Evolutionary conservation across 371 early-diverging fungal species (phyloP).

Genomic region (Basidiobolus meristosporus): DNA sequence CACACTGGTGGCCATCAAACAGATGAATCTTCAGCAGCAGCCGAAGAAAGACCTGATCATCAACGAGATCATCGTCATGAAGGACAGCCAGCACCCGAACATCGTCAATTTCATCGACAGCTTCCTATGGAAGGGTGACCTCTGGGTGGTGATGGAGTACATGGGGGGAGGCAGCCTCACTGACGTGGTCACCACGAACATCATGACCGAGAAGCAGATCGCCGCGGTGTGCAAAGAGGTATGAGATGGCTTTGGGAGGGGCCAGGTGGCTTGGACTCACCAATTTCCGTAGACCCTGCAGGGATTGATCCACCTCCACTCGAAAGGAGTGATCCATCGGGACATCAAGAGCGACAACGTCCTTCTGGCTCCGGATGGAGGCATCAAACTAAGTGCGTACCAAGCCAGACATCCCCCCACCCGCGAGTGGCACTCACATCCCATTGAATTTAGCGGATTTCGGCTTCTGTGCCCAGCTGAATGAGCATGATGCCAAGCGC

Average conservation of each 20-base stretch:
- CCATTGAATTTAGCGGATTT: conserved; percentile 49
- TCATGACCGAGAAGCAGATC: conserved; percentile 91
- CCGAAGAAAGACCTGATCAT: conserved; percentile 92
- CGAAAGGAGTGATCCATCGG: conserved; percentile 87
- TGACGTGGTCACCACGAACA: conserved; percentile 78
- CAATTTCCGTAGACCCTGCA: conserved; percentile 41
- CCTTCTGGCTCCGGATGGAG: conserved; percentile 64
- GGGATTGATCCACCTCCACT: conserved; percentile 82
- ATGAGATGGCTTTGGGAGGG: not conserved
- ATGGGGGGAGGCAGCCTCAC: conserved; percentile 95
- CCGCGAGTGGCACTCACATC: not conserved
- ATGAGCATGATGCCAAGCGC: conserved; percentile 55
- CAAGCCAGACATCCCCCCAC: not conserved
- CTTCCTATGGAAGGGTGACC: conserved; percentile 65
- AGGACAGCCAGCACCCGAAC: conserved; percentile 73
- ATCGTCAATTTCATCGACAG: conserved; percentile 94
- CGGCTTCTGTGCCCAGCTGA: conserved; percentile 85
- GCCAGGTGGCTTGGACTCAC: too few relatives aligned
- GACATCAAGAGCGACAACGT: conserved; percentile 97
- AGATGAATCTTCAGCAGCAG: conserved; percentile 89
- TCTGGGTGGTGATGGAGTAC: conserved; percentile 95
- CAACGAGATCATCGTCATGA: conserved; percentile 92
- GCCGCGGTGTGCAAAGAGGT: conserved; percentile 79
- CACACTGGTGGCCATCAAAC: conserved; percentile 73
- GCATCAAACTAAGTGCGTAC: conserved; percentile 74